Evolutionary conservation across 2,329 filamentous ascomycete genomes (phyloP), one percentile per base, ranked within the genome.

Genomic region (Nothophaeocryptopus gaeumannii): DNA sequence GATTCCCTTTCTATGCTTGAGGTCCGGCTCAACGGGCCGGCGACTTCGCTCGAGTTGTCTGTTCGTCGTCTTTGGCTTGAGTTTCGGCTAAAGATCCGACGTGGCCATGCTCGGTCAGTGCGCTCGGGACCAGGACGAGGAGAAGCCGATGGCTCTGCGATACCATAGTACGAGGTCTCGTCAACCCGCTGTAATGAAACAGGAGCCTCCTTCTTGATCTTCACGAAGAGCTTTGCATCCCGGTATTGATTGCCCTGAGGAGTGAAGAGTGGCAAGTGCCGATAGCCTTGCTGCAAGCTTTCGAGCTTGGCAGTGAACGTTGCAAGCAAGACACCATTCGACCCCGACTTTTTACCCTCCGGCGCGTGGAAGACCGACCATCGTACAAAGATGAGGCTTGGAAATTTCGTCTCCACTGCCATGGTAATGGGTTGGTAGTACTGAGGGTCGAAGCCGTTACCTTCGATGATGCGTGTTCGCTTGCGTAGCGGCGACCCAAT

Each of bases 181-280:
- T 65, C 59, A 30, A 39, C n/a, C 35, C 60, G 56, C 43, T 62
- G 62, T 41, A 64, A 47, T 7, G 63, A 55, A 35, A 64, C 51
- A 1, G 64, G 63, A 12, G 59, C 53, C 53, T 80, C 74, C 58
- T 83, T 86, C 59, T 84, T 84, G 72, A 97, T 88, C 63, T 85
- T 85, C 74, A 91, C 96, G 70, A 97, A 96, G 12, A 99, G 77
- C 9, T 90, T 95, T 2, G 93, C 96, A 72, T 96, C 96, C 37
- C 96, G 79, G 67, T 95, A 97, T 62, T 91, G 89, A 62, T 96
- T 91, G 53, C 91, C 93, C 56, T 89, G 88, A 48, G 83, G 80
- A 71, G 97, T 91, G 68, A 89, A 86, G 12, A 99, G 78, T 9
- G 92, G 93, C 45, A 97, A 77, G 53, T 95, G 95, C 54, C 92